phyloP scores from a whole-genome alignment of 2,329 filamentous ascomycete genomes.

The Paracoccidioides brasiliensis region DNA sequence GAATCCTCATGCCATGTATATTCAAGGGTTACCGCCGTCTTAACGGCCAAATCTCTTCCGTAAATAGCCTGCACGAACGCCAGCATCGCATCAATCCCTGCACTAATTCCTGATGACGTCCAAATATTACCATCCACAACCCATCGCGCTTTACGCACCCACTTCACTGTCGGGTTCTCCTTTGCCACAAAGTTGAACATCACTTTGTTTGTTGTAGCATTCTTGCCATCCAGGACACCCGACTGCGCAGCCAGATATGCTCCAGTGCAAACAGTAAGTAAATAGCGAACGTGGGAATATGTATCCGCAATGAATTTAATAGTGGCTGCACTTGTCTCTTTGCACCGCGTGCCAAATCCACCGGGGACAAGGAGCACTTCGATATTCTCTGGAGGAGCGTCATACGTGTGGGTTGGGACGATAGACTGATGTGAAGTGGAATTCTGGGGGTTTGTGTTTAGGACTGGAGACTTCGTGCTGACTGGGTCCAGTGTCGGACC shows the following conservation, averaged over 20 bases:
- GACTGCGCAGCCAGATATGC: conserved; percentile 44
- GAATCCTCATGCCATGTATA: conserved; percentile 44
- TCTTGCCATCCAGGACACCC: conserved; percentile 46
- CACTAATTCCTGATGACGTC: conserved; percentile 50
- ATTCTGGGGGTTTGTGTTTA: conserved; percentile 8
- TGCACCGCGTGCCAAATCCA: conserved; percentile 37
- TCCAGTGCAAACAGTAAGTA: conserved; percentile 57
- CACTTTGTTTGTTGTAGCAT: conserved; percentile 55
- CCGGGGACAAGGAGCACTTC: conserved; percentile 57
- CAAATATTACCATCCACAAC: conserved; percentile 53
- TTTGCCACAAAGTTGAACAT: conserved; percentile 39
- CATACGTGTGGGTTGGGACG: conserved; percentile 44
- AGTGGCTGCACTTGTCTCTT: conserved; percentile 21
- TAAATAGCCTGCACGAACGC: conserved; percentile 44
- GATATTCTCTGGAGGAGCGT: conserved; percentile 34
- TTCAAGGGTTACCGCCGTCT: conserved; percentile 42
- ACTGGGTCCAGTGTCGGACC: conserved; percentile 22
- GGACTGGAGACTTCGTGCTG: conserved; percentile 15
- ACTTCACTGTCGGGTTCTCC: conserved; percentile 41
- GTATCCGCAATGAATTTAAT: conserved; percentile 35
- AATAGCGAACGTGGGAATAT: conserved; percentile 39
- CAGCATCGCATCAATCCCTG: conserved; percentile 49
- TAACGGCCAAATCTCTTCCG: conserved; percentile 38
- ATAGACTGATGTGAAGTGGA: conserved; percentile 26
- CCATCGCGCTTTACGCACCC: conserved; percentile 51